Evolutionary conservation across 345 rosid species (phyloP), one percentile per base, ranked within the genome.

Genomic region (Isatis tinctoria): DNA sequence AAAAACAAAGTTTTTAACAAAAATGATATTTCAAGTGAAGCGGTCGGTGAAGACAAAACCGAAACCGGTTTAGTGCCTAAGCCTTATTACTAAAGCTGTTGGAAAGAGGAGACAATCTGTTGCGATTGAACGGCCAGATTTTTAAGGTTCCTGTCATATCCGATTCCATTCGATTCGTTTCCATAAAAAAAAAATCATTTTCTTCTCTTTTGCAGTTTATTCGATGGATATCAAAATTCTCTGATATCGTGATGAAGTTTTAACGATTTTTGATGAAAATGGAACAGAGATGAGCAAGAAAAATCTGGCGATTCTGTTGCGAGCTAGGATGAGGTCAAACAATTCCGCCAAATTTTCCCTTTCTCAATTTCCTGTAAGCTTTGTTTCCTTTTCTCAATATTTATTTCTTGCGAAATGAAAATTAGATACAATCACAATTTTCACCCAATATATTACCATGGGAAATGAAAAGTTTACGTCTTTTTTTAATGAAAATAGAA

Each of bases 231-330:
- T n/a, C 11, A n/a, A 65, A 51, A 11, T 52, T 47, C 0, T 43
- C 45, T 65, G 41, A 1, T 63, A 40, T 73, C 4, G 36, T 53
- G 22, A 33, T 63, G 32, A 41, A 54, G 54, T 18, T 6, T 16
- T 36, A 61, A 60, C 36, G 40, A 8, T 56, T 40, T 27, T 24
- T 60, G 37, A 61, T 60, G 10, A 62, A 43, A 22, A 26, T 61
- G 54, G 24, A 57, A 52, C 56, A 78, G 78, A 78, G 41, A 90
- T 93, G 98, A 91, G 83, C 88, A 93, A 86, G 87, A 88, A 81
- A 75, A 83, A 83, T 8, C 72, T 88, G 69, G 83, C 91, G 60
- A 83, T 93, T 73, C 78, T 91, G 57, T 40, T 91, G 87, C 84
- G 98, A 27, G 81, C 94, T 24, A 85, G 87, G 76, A 91, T 91